Conservation (phyloP, 1,284 basidiomycete species). For the Cutaneotrichosporon spelunceum region DNA sequence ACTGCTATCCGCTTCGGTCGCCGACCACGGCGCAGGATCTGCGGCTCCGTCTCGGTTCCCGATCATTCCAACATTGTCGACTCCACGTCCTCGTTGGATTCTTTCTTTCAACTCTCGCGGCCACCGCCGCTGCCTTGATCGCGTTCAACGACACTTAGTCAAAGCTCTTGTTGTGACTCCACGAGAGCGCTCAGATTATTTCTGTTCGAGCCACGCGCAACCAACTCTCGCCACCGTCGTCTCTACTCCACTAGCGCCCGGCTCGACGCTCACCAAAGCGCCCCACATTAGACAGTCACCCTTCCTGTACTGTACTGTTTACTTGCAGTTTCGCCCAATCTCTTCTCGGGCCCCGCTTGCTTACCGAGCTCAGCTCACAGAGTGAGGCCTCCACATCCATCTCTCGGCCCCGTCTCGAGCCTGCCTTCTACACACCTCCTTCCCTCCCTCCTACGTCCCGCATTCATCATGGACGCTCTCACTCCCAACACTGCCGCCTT, state of each 20-base stretch:
- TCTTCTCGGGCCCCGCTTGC: too few relatives aligned
- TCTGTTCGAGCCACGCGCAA: neutral
- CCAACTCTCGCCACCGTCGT: neutral
- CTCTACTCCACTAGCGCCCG: neutral
- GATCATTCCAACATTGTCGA: neutral
- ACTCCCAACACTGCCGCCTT: conserved; percentile 47
- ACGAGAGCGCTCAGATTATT: neutral
- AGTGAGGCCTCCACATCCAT: neutral
- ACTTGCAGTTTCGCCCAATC: too few relatives aligned
- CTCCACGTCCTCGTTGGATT: neutral
- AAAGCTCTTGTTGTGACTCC: neutral
- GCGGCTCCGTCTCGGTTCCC: neutral
- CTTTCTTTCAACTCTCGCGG: neutral
- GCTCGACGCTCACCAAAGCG: too few relatives aligned
- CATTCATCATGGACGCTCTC: conserved; percentile 30
- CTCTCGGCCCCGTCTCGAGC: neutral
- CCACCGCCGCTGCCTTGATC: neutral
- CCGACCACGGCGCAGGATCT: neutral
- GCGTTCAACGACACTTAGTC: neutral
- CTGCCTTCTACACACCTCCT: neutral
- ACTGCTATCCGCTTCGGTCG: neutral
- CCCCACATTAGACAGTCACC: too few relatives aligned
- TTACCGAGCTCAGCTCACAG: neutral
- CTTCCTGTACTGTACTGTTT: too few relatives aligned
- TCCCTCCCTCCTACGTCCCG: neutral